Conservation (phyloP, 495 filamentous ascomycete species). For the Entonaema liquescens region DNA sequence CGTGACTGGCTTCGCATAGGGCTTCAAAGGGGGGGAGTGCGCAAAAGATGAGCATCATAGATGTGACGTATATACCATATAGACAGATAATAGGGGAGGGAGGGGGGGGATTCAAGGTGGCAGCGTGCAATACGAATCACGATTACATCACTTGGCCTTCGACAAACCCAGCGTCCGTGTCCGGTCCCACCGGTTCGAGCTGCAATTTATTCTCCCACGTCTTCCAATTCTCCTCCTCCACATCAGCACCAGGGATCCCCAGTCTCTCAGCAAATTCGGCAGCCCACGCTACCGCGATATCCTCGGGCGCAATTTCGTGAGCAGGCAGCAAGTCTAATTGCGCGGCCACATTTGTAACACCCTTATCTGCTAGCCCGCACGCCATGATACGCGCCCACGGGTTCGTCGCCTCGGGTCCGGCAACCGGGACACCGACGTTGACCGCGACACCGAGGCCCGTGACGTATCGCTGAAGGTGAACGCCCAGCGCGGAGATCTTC, state of each 20-base stretch:
- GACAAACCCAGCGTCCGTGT: neutral
- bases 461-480: conserved; percentile 85
- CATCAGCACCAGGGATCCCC: neutral
- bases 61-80: neutral
- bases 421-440: conserved; percentile 70
- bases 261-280: conserved; percentile 26
- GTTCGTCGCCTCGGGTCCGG: conserved; percentile 35
- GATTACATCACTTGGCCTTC: neutral
- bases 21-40: neutral
- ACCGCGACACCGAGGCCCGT: conserved; percentile 87
- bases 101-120: neutral
- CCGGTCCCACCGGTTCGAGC: neutral
- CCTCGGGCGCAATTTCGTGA: neutral
- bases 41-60: neutral
- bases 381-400: conserved; percentile 75
- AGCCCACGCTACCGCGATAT: conserved; percentile 30
- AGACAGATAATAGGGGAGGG: neutral
- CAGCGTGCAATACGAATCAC: neutral
- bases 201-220: neutral
- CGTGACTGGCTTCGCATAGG: neutral
- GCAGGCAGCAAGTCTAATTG: conserved; percentile 30
- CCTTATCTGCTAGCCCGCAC: conserved; percentile 83
- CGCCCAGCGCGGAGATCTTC: conserved; percentile 90
- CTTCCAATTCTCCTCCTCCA: conserved; percentile 4
- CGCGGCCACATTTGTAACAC: conserved; percentile 71